Base-by-base conservation (phyloP, 2,329 filamentous ascomycete genomes). In the Teratosphaeria gauchensis region DNA sequence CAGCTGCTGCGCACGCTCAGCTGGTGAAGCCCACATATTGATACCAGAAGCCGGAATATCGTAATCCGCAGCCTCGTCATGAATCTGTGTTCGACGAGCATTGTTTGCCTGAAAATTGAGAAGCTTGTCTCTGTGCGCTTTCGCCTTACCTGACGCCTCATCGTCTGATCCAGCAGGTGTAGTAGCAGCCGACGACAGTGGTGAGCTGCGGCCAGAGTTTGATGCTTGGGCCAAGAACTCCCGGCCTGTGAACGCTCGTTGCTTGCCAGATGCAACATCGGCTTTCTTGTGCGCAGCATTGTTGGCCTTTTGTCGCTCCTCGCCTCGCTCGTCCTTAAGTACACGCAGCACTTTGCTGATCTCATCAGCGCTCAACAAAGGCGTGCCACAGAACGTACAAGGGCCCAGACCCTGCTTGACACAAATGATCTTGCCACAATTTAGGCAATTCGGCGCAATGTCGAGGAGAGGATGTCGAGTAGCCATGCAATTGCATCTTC, bases 391-490 rank as follows among this genome's bases (percentile, higher is more conserved):
- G 69, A 89, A 96, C 0, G 92, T 96, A 73, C 94, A 99, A 0
- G 92, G 92, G 0, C 92, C 92, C 0, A 97, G 80, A 0, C 94
- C 94, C 74, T 99, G 92, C 68, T 94, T 92, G 28, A 95, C 84
- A 72, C 94, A 99, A 57, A 97, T 87, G 12, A 99, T 90, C 72
- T 97, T 97, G 60, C 94, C 94, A 68, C 94, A 99, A 52, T 82
- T 86, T 16, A 95, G 77, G 71, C 94, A 99, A 71, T 97, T 99
- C 0, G 94, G 94, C 0, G 92, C 91, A 0, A 92, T 91, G n/a
- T 84, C 84, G 52, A 96, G 87, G 2, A 97, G 82, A 0, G 92
- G 89, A 72, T 99, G 94, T 1, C 89, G 84, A 0, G 88, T 85
- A 0, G 89, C 94, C 68, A 95, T 90, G 72, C 94, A 99, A 66